Evolutionary conservation across 345 rosid species (phyloP), one percentile per base, ranked within the genome.

Genomic region (Carallia pectinifolia): DNA sequence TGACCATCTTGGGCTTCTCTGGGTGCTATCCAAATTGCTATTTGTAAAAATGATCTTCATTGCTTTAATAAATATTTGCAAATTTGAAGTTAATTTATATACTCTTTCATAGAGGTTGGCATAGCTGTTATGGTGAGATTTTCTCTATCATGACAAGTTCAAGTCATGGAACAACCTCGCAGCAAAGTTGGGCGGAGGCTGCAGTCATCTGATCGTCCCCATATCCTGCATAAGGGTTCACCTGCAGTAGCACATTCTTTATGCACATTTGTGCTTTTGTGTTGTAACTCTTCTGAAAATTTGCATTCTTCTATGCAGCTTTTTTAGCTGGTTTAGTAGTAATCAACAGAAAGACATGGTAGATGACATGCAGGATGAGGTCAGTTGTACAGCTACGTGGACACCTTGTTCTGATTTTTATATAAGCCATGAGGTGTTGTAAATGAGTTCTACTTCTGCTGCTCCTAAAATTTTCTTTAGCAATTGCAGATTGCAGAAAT

Each of bases 241-340:
- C 60, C 6, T 56, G 34, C 60, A 56, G 31, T 27, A 27, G 2
- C 16, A 30, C 6, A 27, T 27, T 30, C 60, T 27, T 17, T 44
- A 8, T 15, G 23, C 12, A 27, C 5, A 7, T 19, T 19, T 18
- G 23, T 38, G 13, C 2, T 12, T 50, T 63, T 62, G 38, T 36
- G 53, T 8, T 23, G 54, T 12, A 56, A 27, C 6, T 62, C 39
- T 19, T 47, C 40, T 64, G 36, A 33, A 53, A 47, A 47, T 31
- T 53, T 61, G 6, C 4, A 6, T 47, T 34, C 70, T 52, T 74
- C 54, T 12, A 18, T 79, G 74, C 88, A 94, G 98, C 81, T 94
- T 93, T 87, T 90, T 93, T 79, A 79, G 75, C 71, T 94, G 98
- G 98, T 94, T 90, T 79, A 82, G 66, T 62, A 89, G 86, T 77